Evolutionary conservation across 169 alveolate species (phyloP), one percentile per base, ranked within the genome.

Genomic region (Cryptosporidium viatorum): DNA sequence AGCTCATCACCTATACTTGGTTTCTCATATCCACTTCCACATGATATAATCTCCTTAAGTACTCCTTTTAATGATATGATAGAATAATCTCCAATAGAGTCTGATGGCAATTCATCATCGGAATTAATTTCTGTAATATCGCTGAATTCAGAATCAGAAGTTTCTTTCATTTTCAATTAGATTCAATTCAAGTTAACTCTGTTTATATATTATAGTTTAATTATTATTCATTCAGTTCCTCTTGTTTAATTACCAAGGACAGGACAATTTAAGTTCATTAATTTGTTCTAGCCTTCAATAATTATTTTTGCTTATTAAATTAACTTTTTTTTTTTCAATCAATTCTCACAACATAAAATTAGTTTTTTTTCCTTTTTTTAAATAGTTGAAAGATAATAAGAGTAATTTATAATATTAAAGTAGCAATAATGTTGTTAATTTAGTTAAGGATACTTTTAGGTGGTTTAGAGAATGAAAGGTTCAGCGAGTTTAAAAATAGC

Each of bases 1-100:
- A 80, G 33, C 43, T 80, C 89, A 26, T 80, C 89, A 21, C 89
- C 89, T 62, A 80, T 65, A 16, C 89, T 62, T 45, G 89, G 89
- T 43, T 80, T 80, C 9, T 80, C 74, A 31, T 62, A 80, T 7
- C 89, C 89, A 18, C 43, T 21, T 8, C 89, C 89, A 65, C 80
- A 80, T 37, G 37, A 26, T 41, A 80, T 80, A 14, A 80, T 80
- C 43, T 80, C 89, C 14, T 65, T 80, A 3, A 80, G 41, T 10
- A 80, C 31, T 41, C 89, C 89, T 21, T 80, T 80, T 12, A 67
- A 10, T 18, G 89, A 80, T 4, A 80, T 31, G 14, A 80, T 41
- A 6, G 74, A 80, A 59, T 31, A 41, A 41, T 80, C 89, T 14
- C 89, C 89, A 5, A 41, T 62, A 39, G 69, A 65, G 29, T 80